These are phyloP conservation scores for Coniochaeta pulveracea DNA, from an alignment of 2,329 filamentous ascomycete species.

Conservation along the genomic window DNA sequence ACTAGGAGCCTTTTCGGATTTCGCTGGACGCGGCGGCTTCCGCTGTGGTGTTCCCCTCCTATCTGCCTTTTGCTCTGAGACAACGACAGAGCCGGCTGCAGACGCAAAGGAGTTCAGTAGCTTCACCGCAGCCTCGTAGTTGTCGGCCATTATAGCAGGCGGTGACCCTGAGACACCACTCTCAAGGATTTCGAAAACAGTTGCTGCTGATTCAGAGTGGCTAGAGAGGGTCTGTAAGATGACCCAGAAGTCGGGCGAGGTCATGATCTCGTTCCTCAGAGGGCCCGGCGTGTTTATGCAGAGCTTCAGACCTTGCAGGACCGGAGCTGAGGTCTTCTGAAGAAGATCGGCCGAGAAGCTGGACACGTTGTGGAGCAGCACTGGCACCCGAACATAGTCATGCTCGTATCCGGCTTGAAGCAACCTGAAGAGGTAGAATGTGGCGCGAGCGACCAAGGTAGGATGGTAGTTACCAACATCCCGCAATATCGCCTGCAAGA, in stretches of 20 bases:
- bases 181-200: constrained; percentile 82
- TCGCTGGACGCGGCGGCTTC: constrained; percentile 25
- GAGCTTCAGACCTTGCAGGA: constrained; percentile 66
- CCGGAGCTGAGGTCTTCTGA: constrained; percentile 61
- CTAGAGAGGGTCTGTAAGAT: constrained; percentile 67
- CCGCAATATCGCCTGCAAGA: constrained; percentile 70
- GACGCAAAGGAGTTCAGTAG: constrained; percentile 85
- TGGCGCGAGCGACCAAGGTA: constrained; percentile 70
- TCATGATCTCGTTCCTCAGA: constrained; percentile 84
- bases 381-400: constrained; percentile 83
- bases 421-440: constrained; percentile 77
- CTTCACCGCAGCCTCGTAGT: constrained; percentile 77
- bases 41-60: constrained; percentile 16
- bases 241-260: constrained; percentile 94
- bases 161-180: constrained; percentile 62
- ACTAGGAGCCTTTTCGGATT: constrained; percentile 40
- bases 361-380: constrained; percentile 84
- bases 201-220: constrained; percentile 57
- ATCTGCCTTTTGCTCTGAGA: constrained; percentile 59
- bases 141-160: constrained; percentile 82
- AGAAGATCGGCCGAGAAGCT: constrained; percentile 71
- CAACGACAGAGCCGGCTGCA: constrained; percentile 61
- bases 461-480: constrained; percentile 71
- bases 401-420: constrained; percentile 83
- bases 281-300: constrained; percentile 71